Conservation (phyloP, 768 basidiomycete species). For the Hericium alpestre region DNA sequence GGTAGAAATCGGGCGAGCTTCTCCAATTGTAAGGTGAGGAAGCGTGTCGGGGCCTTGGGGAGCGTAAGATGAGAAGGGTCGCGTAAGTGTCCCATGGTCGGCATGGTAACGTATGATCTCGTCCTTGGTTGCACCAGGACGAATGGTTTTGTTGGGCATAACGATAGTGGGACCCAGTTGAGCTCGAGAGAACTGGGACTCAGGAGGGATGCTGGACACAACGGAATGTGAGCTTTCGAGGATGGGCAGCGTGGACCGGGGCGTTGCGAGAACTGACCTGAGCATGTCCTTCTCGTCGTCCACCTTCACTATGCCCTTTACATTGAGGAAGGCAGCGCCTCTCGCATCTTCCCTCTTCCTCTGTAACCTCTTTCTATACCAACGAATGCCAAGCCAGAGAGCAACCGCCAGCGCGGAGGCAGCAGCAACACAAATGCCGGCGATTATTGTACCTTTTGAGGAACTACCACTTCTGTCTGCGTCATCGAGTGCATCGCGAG, state of each 20-base stretch:
- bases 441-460: constrained; percentile 30
- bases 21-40: neutral
- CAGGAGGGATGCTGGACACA: neutral
- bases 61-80: constrained; percentile 31
- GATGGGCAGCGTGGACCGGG: neutral
- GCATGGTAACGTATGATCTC: constrained; percentile 36
- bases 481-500: constrained; percentile 1
- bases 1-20: constrained; percentile 5
- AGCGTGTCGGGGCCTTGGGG: constrained; percentile 16
- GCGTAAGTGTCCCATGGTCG: constrained; percentile 31
- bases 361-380: constrained; percentile 30
- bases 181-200: constrained; percentile 29
- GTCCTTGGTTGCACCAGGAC: constrained; percentile 26
- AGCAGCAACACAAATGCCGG: constrained; percentile 39
- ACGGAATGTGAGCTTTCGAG: neutral
- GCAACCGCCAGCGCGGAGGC: constrained; percentile 27
- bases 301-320: constrained; percentile 37
- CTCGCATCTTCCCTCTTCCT: constrained; percentile 26
- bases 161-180: constrained; percentile 36
- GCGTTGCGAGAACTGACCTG: neutral
- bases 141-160: constrained; percentile 42
- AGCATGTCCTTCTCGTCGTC: constrained; percentile 8
- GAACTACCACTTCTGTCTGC: neutral
- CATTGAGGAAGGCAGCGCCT: constrained; percentile 35
- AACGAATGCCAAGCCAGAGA: constrained; percentile 34